Base-by-base conservation (phyloP, 139 green algal genomes). In the Desmodesmus armatus region DNA sequence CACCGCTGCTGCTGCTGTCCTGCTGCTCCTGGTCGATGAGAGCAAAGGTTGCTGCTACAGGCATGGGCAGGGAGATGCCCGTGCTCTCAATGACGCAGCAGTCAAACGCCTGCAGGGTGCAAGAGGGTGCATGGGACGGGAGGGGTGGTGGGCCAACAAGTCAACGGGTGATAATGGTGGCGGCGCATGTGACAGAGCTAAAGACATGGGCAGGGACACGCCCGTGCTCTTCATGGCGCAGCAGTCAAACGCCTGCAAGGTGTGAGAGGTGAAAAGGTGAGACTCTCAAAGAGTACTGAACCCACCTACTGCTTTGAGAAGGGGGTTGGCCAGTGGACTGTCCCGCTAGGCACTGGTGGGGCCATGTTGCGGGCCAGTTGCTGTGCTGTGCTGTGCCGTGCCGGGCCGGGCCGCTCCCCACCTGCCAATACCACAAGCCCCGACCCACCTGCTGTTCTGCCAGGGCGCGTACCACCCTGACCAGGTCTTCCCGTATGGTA, bases 151-250 rank as follows among this genome's bases (percentile, higher is more conserved):
- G n/a, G n/a, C n/a, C n/a, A n/a, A n/a, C n/a, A n/a, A n/a, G n/a
- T n/a, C n/a, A n/a, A n/a, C n/a, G n/a, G n/a, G n/a, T n/a, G n/a
- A n/a, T n/a, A n/a, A n/a, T n/a, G n/a, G n/a, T n/a, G n/a, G n/a
- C n/a, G n/a, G n/a, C n/a, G n/a, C n/a, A n/a, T n/a, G n/a, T n/a
- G n/a, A n/a, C 21, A 69, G 19, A 35, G 92, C 92, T 35, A 96
- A 89, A 37, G 92, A 89, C 86, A 94, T 76, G 6, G 95, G 95
- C 70, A 98, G 84, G 21, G 89, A 92, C 62, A 98, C 92, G 80
- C 95, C 95, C 0, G 95, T 97, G 67, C 86, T 93, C 81, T 98
- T 95, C 0, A 98, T 91, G 9, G 98, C 49, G 15, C 97, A 86
- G 83, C 90, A 89, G 67, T 98, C 95, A 83, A 97, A 98, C 19